These are phyloP conservation scores for Umbilicus rupestris DNA, from an alignment of 164 flowering plant genomes.

Conservation along the genomic window DNA sequence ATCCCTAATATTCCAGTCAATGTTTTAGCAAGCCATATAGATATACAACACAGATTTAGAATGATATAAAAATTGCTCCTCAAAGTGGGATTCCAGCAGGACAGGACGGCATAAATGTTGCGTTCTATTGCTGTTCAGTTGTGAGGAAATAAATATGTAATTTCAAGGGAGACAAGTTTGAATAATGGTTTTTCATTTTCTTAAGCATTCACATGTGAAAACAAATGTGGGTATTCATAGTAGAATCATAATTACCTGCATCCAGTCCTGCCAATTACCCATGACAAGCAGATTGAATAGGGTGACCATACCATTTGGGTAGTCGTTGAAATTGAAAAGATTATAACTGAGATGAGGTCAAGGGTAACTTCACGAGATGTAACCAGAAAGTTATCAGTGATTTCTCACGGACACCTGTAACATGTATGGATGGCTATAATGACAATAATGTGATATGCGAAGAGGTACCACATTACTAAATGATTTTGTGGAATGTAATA, in stretches of 20 bases:
- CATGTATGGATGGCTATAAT: not conserved
- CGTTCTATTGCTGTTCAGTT: not conserved
- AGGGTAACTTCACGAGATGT: conserved; percentile 17
- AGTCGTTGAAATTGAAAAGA: conserved; percentile 95
- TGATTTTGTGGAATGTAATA: not conserved
- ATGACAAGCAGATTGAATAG: conserved; percentile 86
- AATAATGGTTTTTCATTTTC: not conserved
- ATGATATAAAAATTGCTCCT: not conserved
- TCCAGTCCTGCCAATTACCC: conserved; percentile 91
- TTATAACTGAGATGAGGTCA: conserved; percentile 61
- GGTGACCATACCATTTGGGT: conserved; percentile 97
- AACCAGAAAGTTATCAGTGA: not conserved
- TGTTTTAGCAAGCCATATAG: not conserved
- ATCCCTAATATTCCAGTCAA: conserved; percentile 46
- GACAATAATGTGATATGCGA: not conserved
- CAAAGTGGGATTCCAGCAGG: not conserved
- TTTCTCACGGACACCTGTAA: not conserved
- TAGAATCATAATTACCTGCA: conserved; percentile 56
- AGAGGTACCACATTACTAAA: not conserved
- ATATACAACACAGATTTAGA: not conserved
- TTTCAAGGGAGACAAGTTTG: not conserved
- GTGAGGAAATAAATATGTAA: not conserved
- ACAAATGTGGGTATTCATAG: not conserved
- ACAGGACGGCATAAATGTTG: not conserved
- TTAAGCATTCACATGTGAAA: not conserved